Base-by-base conservation (phyloP, 441 rosid genomes). In the Corymbia calophylla region DNA sequence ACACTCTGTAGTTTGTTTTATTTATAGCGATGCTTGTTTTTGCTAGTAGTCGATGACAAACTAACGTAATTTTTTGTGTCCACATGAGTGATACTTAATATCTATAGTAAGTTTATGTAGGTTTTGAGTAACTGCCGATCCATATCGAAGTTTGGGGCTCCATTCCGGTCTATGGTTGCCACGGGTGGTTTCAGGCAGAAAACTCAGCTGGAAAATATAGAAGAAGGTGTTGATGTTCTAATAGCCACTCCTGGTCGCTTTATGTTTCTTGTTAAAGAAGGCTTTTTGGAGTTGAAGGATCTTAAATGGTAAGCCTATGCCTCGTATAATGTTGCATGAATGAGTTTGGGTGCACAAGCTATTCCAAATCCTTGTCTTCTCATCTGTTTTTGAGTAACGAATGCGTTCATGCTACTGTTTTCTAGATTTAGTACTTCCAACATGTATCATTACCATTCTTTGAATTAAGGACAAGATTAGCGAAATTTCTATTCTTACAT, bases 171-270 rank as follows among this genome's bases (percentile, higher is more conserved):
- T 87, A 94, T 97, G 97, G 97, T 94, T 88, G 97, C 93, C 89
- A 97, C 98, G 0, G 99, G 98, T 88, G 99, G 98, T 88, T 97
- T 96, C 95, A 93, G 94, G 88, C 99, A 97, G 92, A 96, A 93
- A 92, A 97, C 99, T 77, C 99, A 97, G 92, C 92, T 95, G 88
- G 98, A 97, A 94, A 96, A 91, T 92, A 93, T 97, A 85, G 94
- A 96, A 91, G 96, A 93, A 90, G 97, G 97, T 64, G 95, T 95
- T 51, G 98, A 97, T 91, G 95, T 97, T 89, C 91, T 97, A 91
- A 96, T 96, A 73, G 98, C 96, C 82, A 96, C 99, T 27, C 98
- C 99, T 31, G 99, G 99, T 92, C 98, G 99, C 89, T 96, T 96
- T 94, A 94, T 91, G 93, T 96, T 91, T 93, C 93, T 97, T 19